Evolutionary conservation across 2,329 filamentous ascomycete genomes (phyloP).

Genomic region (Cordyceps cicadae): DNA sequence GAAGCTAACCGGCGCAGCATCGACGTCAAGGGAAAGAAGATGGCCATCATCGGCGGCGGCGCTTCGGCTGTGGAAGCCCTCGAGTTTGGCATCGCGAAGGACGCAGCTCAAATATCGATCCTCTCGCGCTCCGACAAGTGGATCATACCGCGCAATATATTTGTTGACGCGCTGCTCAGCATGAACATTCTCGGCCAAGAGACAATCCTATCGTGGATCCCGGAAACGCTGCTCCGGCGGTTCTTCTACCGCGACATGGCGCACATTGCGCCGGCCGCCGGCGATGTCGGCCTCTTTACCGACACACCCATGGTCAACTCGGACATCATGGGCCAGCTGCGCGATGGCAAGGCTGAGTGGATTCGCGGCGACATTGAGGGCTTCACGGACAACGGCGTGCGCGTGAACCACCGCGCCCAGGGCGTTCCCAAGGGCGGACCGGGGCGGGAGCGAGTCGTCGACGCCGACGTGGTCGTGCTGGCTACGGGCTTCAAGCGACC

Average conservation of each 20-base stretch:
- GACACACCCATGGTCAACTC: conserved; percentile 85
- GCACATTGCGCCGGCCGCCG: conserved; percentile 55
- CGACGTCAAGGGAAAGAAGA: conserved; percentile 62
- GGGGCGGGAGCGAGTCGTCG: conserved; percentile 55
- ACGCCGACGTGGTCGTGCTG: conserved; percentile 71
- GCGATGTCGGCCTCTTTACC: conserved; percentile 63
- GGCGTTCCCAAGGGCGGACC: conserved; percentile 71
- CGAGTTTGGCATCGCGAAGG: conserved; percentile 63
- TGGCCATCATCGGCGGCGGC: conserved; percentile 66
- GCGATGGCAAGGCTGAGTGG: conserved; percentile 66
- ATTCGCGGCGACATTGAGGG: conserved; percentile 68
- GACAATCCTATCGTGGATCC: conserved; percentile 67
- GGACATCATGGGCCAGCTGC: conserved; percentile 68
- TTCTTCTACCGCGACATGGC: conserved; percentile 78
- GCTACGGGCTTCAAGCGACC: conserved; percentile 76
- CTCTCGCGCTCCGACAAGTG: conserved; percentile 75
- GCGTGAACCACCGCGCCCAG: conserved; percentile 62
- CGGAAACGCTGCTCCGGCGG: conserved; percentile 63
- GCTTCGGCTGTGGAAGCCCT: conserved; percentile 76
- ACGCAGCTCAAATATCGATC: conserved; percentile 61
- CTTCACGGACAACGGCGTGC: conserved; percentile 55
- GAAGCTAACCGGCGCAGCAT: conserved; percentile 38
- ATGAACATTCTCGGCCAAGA: conserved; percentile 75
- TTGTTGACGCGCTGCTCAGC: conserved; percentile 65
- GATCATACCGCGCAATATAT: conserved; percentile 74